Base-by-base conservation (phyloP, 78 protist species). In the Chrysochromulina parva region DNA sequence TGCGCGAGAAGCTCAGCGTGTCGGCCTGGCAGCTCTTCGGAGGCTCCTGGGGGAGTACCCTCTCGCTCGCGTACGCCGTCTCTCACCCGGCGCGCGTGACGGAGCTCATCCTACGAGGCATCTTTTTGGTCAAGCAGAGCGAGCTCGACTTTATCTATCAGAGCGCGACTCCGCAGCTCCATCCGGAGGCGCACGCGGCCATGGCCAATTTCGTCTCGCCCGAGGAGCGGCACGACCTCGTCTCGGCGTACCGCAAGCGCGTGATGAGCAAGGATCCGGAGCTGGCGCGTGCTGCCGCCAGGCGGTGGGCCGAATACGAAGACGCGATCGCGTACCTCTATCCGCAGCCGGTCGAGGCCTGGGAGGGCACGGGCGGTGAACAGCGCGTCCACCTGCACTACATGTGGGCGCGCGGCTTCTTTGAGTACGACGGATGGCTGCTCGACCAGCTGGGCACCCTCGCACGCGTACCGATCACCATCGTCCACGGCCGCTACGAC, bases 81-180 rank as follows among this genome's bases (percentile, higher is more conserved):
- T 58, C 95, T n/a, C 97, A 96, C 93, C 93, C 96, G 87, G 62
- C 91, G n/a, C 76, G 95, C 47, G 96, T 94, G 53, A 95, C 88
- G 74, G 96, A 82, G 52, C 89, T 96, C 52, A 50, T 95, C 19
- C 53, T 71, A 7, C 73, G 92, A 11, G 67, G 67, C 3, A 22
- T 60, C 67, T 60, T 60, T 16, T 22, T 60, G 14, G 10, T 60
- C 20, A 16, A 6, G 22, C 14, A 22, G 26, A 5, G 26, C 26
- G 67, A 60, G 24, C 9, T 60, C 24, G 24, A 71, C 14, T 57
- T 2, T 1, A 1, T 10, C 53, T 47, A 3, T 10, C 9, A 13
- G 62, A 57, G 65, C 76, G 73, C 47, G 65, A 96, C 96, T 6
- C 67, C 95, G 13, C 50, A 28, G 57, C 66, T 47, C 65, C 24